A percentile compares a stretch with the other conserved stretches of the same genome.
Evolutionary conservation across 495 filamentous ascomycete species (phyloP).

Genomic region (Chaetomidium leptoderma): DNA sequence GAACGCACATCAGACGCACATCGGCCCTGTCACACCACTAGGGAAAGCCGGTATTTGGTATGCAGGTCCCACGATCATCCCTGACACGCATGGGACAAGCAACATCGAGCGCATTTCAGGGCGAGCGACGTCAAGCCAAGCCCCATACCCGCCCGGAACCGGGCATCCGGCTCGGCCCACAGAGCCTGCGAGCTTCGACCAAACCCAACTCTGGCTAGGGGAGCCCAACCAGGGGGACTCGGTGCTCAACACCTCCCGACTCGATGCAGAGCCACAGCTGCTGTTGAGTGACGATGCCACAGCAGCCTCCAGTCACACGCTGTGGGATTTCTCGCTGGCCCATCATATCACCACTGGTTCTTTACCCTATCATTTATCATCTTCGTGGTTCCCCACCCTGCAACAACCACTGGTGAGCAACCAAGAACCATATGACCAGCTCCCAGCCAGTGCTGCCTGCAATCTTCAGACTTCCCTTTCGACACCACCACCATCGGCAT

Average conservation of each 20-base stretch:
- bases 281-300: not conserved
- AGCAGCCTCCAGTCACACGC: not conserved
- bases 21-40: not conserved
- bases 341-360: not conserved
- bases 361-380: not conserved
- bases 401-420: not conserved
- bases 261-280: not conserved
- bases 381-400: not conserved
- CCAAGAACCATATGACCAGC: not conserved
- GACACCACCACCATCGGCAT: not conserved
- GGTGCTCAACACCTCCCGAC: not conserved
- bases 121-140: not conserved
- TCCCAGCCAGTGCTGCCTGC: not conserved
- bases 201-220: not conserved
- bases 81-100: not conserved
- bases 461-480: not conserved
- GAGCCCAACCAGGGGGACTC: not conserved
- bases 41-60: not conserved
- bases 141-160: not conserved
- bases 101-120: not conserved
- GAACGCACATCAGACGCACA: not conserved
- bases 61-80: not conserved
- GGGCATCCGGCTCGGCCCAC: not conserved
- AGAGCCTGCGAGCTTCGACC: not conserved
- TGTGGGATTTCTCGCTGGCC: not conserved